Base-by-base conservation (phyloP, 352 stramenopile species). In the Halophytophthora polymorphica region DNA sequence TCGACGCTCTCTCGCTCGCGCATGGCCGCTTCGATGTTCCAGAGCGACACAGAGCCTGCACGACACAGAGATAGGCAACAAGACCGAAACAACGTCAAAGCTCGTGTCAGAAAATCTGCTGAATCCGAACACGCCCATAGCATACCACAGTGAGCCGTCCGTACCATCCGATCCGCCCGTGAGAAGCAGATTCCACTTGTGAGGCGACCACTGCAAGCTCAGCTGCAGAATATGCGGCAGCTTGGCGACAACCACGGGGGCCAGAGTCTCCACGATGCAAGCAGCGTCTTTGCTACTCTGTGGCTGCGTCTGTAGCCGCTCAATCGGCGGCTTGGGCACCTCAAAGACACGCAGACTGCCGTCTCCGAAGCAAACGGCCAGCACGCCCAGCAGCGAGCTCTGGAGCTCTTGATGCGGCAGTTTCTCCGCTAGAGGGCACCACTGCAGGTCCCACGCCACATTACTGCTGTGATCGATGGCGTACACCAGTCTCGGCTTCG, bases 361-460 rank as follows among this genome's bases (percentile, higher is more conserved):
- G 49, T 95, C 80, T 21, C 77, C 78, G 69, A 95, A 90, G 39
- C 68, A 81, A 1, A 76, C 77, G 2, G 79, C 82, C 12, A 94
- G 72, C 22, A 91, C 46, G 7, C 84, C 82, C 2, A 91, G 52
- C 23, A 80, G 56, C 18, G 68, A 43, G 33, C 66, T 25, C 12
- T 58, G 48, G 3, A 28, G 50, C 0, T 51, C 28, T 11, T 28
- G 25, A 42, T 56, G 61, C 0, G 68, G 66, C 51, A 87, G 77
- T n/a, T 72, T 70, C 17, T 71, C 51, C 6, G 56, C 64, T 18
- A 85, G 33, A 13, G 82, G 78, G 22, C 73, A 78, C 84, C 84
- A 95, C 46, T 93, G 80, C 33, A 95, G 50, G 44, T 89, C 77
- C 84, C 84, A 95, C 13, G 71, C 81, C 8, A 89, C 82, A 13